Conservation (phyloP, 371 early-diverging fungal species). For the Mortierella sp. region DNA sequence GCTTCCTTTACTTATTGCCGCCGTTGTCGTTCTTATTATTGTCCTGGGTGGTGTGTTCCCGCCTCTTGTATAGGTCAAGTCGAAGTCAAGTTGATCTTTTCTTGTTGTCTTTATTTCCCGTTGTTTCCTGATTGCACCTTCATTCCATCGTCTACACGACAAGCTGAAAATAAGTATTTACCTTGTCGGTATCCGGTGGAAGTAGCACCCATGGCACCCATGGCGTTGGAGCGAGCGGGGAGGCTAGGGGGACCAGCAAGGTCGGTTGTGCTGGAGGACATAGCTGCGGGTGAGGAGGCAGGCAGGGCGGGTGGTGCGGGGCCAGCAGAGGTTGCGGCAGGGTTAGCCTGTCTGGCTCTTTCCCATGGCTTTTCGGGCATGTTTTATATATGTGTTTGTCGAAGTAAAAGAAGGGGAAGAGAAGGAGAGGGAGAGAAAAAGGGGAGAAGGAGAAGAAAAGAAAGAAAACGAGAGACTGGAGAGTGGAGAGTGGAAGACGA, state of each 20-base stretch:
- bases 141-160: not conserved
- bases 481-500: not conserved
- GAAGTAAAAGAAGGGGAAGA: not conserved
- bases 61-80: no score
- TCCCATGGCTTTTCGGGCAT: slow-evolving; percentile 98
- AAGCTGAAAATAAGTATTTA: slow-evolving; percentile 6
- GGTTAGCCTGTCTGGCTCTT: slow-evolving; percentile 59
- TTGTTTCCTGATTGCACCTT: not conserved
- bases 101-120: not conserved
- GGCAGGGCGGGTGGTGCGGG: slow-evolving; percentile 47
- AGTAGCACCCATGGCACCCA: slow-evolving; percentile 35
- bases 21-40: not conserved
- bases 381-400: not conserved
- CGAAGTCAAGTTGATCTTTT: no score
- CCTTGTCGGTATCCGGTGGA: slow-evolving; percentile 47
- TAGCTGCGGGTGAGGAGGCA: slow-evolving; percentile 8
- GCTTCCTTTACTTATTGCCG: not conserved
- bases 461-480: not conserved
- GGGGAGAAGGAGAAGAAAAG: not conserved
- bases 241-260: slow-evolving; percentile 52
- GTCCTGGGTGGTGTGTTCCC: no score
- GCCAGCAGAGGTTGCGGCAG: slow-evolving; percentile 36
- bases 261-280: slow-evolving; percentile 9
- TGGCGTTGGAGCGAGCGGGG: slow-evolving; percentile 51
- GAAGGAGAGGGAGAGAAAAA: not conserved